Conservation (phyloP, 148 eudicot genomes). For the Beta vulgaris region DNA sequence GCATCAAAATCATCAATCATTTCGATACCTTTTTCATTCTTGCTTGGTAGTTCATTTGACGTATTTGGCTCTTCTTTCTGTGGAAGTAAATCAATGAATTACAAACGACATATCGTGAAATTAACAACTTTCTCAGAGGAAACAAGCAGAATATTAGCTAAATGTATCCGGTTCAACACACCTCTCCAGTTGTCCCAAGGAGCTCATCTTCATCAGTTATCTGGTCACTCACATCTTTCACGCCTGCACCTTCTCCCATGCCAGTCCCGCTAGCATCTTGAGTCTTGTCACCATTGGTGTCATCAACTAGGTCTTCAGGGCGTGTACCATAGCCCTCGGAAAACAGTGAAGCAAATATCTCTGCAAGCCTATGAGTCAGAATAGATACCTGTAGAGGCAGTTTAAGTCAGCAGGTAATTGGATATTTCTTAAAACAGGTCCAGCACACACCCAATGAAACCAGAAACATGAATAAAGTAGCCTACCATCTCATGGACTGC, state of each 20-base stretch:
- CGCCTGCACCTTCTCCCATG: slow-evolving; percentile 89
- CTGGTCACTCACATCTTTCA: slow-evolving; percentile 84
- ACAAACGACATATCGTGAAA: neutral
- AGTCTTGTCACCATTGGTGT: slow-evolving; percentile 36
- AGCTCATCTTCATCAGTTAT: slow-evolving; percentile 90
- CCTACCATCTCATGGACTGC: slow-evolving; percentile 65
- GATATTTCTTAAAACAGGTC: neutral
- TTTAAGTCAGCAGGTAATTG: slow-evolving; percentile 2
- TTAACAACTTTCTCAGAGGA: neutral
- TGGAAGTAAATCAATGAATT: slow-evolving; percentile 9
- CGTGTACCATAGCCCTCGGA: slow-evolving; percentile 71
- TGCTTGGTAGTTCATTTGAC: slow-evolving; percentile 49
- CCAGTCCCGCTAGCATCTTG: slow-evolving; percentile 86
- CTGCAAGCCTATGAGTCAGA: slow-evolving; percentile 64
- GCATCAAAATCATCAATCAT: slow-evolving; percentile 75
- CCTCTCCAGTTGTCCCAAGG: slow-evolving; percentile 73
- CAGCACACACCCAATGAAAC: neutral
- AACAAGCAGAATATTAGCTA: neutral
- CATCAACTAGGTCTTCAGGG: slow-evolving; percentile 56
- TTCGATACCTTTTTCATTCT: slow-evolving; percentile 76
- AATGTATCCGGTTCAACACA: slow-evolving; percentile 17
- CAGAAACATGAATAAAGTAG: neutral
- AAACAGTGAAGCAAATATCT: slow-evolving; percentile 63
- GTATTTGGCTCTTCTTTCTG: slow-evolving; percentile 66
- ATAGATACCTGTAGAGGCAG: slow-evolving; percentile 51